A percentile compares a stretch with the other conserved stretches of the same genome.
These are phyloP conservation scores for Inonotus hispidus DNA, from an alignment of 1,284 basidiomycete genomes.

Conservation along the genomic window DNA sequence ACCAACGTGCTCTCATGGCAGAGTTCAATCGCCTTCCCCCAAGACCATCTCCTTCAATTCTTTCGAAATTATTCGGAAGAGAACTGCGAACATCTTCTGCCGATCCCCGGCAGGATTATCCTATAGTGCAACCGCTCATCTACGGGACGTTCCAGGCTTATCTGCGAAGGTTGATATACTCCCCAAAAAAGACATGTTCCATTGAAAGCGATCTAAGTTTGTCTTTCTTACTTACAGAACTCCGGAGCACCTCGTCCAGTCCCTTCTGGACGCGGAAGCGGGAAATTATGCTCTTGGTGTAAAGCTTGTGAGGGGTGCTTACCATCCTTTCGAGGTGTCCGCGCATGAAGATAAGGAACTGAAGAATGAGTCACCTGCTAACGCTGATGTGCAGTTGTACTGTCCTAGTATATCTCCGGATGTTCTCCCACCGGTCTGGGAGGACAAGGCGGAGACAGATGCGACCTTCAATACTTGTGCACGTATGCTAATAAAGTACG, in stretches of 20 bases:
- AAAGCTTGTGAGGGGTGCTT: slow-evolving; percentile 94
- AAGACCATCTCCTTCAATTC: neutral
- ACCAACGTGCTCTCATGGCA: slow-evolving; percentile 67
- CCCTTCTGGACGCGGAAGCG: slow-evolving; percentile 61
- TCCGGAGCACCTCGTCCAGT: slow-evolving; percentile 59
- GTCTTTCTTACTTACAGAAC: slow-evolving; percentile 40
- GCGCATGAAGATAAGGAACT: slow-evolving; percentile 32
- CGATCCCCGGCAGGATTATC: slow-evolving; percentile 7
- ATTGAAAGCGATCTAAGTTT: neutral
- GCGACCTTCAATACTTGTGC: slow-evolving; percentile 71
- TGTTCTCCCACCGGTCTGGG: slow-evolving; percentile 60
- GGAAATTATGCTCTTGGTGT: slow-evolving; percentile 83
- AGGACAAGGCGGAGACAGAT: slow-evolving; percentile 72
- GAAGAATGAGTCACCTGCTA: neutral
- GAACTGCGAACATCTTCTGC: neutral
- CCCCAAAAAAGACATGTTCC: neutral
- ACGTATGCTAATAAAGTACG: slow-evolving; percentile 50
- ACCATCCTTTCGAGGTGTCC: slow-evolving; percentile 74
- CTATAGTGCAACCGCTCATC: slow-evolving; percentile 53
- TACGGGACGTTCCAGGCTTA: slow-evolving; percentile 87
- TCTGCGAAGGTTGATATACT: slow-evolving; percentile 51
- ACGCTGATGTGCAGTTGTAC: neutral
- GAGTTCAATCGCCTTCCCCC: slow-evolving; percentile 62
- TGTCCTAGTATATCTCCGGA: slow-evolving; percentile 51
- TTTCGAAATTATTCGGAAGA: neutral